Conservation (phyloP, 2,329 filamentous ascomycete species). For the Sclerotinia minor region DNA sequence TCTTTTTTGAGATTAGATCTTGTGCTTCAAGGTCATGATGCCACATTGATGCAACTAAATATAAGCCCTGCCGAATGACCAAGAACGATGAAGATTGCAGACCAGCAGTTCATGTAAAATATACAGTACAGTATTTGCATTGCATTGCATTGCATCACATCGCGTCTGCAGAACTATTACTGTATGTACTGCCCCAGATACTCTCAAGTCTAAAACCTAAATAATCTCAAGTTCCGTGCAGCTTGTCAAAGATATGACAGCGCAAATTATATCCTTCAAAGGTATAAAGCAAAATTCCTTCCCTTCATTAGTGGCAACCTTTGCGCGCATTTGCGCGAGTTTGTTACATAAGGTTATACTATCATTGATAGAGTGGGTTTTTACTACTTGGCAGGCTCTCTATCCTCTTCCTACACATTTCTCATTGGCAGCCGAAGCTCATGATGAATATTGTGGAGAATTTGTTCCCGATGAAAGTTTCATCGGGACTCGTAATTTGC, state of each 20-base stretch:
- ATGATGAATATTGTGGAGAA: not conserved
- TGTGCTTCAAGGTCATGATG: not conserved
- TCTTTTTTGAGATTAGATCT: not conserved
- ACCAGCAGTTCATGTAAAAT: not conserved
- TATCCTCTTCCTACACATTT: not conserved
- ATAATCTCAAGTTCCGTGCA: not conserved
- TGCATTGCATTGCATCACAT: not conserved
- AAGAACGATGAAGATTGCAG: not conserved
- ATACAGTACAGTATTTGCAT: too few species aligned
- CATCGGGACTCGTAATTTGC: slow-evolving; percentile 4
- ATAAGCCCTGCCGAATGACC: not conserved
- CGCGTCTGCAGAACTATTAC: not conserved
- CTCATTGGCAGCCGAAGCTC: not conserved
- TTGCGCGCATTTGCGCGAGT: slow-evolving; percentile 25
- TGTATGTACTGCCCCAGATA: not conserved
- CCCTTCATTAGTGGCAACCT: not conserved
- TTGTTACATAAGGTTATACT: slow-evolving; percentile 8
- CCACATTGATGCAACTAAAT: not conserved
- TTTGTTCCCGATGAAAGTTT: slow-evolving; percentile 7
- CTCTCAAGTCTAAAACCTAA: too few species aligned
- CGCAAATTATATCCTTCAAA: not conserved
- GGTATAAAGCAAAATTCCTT: not conserved
- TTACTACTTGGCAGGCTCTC: slow-evolving; percentile 17
- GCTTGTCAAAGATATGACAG: slow-evolving; percentile 5
- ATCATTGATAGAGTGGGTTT: slow-evolving; percentile 1